phyloP scores from a whole-genome alignment of 352 stramenopile species.

The Phytophthora pinifolia region DNA sequence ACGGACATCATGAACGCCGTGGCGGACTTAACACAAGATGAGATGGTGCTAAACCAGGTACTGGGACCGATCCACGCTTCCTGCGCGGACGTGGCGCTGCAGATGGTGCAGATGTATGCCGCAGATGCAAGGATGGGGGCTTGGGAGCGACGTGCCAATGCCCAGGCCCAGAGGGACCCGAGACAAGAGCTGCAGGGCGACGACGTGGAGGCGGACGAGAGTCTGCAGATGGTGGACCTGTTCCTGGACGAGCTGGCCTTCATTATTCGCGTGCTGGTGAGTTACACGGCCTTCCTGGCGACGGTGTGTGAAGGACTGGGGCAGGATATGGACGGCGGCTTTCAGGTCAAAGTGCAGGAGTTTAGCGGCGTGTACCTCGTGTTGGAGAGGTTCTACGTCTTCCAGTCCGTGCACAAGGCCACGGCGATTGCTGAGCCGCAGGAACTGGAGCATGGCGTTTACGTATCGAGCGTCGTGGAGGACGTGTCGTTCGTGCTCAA shows the following conservation, averaged over 20 bases:
- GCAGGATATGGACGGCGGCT: slow-evolving; percentile 31
- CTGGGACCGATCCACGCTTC: slow-evolving; percentile 64
- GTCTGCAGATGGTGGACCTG: slow-evolving; percentile 85
- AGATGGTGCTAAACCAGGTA: slow-evolving; percentile 40
- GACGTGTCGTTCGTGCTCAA: slow-evolving; percentile 86
- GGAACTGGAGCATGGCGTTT: slow-evolving; percentile 64
- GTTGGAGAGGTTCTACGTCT: slow-evolving; percentile 84
- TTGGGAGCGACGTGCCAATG: slow-evolving; percentile 73
- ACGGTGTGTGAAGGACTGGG: slow-evolving; percentile 57
- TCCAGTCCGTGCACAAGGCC: slow-evolving; percentile 84
- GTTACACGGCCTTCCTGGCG: slow-evolving; percentile 59
- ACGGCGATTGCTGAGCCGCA: slow-evolving; percentile 80
- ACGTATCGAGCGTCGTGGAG: slow-evolving; percentile 80
- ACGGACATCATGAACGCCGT: slow-evolving; percentile 83
- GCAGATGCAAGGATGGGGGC: slow-evolving; percentile 70
- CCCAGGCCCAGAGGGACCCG: slow-evolving; percentile 48
- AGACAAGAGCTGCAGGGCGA: slow-evolving; percentile 23
- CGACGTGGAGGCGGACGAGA: slow-evolving; percentile 72
- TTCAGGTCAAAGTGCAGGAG: slow-evolving; percentile 69
- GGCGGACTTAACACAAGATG: slow-evolving; percentile 52
- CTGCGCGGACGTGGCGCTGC: slow-evolving; percentile 49
- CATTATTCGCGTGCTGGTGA: slow-evolving; percentile 71
- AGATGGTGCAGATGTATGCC: slow-evolving; percentile 77
- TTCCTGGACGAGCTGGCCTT: slow-evolving; percentile 81
- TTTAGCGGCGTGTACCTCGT: slow-evolving; percentile 80